A percentile compares a stretch with the other conserved stretches of the same genome.
phyloP scores from a whole-genome alignment of 345 rosid genomes.

The Sonneratia caseolaris region DNA sequence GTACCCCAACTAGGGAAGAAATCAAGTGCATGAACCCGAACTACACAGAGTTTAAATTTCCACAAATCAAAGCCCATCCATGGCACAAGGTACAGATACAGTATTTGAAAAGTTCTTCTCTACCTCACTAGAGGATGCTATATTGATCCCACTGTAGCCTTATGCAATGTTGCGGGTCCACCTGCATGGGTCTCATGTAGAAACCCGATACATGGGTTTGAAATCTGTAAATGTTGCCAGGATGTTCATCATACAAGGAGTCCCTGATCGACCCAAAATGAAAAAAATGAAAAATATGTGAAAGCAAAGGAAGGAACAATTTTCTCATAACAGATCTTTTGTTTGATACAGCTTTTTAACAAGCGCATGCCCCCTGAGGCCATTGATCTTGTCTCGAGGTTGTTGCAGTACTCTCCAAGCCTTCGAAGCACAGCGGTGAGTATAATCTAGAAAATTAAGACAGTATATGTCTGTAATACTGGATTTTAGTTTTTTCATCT shows the following conservation, averaged over 20 bases:
- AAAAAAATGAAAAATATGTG: neutral
- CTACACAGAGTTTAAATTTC: conserved; percentile 91
- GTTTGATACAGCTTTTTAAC: conserved; percentile 57
- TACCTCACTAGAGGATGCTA: no score
- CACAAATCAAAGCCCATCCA: conserved; percentile 98
- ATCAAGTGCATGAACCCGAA: conserved; percentile 99
- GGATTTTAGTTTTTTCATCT: neutral
- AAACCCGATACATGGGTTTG: no score
- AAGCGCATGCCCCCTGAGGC: conserved; percentile 99
- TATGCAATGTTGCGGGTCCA: no score
- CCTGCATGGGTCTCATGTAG: no score
- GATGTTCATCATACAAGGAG: neutral
- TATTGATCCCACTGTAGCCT: no score
- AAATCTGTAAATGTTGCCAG: neutral
- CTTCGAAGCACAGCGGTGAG: conserved; percentile 92
- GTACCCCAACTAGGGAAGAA: conserved; percentile 98
- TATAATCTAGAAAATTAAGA: neutral
- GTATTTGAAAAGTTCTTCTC: neutral
- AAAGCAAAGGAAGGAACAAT: neutral
- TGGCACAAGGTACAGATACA: conserved; percentile 79
- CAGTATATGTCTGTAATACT: neutral
- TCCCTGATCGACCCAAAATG: neutral
- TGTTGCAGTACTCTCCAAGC: conserved; percentile 91
- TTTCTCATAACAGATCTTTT: neutral
- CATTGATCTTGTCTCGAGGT: conserved; percentile 90